These are phyloP conservation scores for Cladobotryum protrusum DNA, from an alignment of 2,329 filamentous ascomycete genomes.

Conservation along the genomic window DNA sequence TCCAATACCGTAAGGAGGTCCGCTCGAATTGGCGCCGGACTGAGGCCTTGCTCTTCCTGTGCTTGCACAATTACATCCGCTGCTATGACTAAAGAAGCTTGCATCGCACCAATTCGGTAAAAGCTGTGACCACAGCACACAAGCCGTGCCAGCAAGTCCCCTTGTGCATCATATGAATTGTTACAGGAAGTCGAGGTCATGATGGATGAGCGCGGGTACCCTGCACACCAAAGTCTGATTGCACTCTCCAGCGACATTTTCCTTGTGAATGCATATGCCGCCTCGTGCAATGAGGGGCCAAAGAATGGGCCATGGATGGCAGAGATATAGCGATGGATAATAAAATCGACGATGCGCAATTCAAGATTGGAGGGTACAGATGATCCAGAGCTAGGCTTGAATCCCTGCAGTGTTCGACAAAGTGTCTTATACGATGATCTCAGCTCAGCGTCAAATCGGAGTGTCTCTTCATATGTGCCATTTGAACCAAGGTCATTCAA, in stretches of 20 bases:
- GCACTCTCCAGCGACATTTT: conserved; percentile 42
- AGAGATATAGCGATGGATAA: conserved; percentile 49
- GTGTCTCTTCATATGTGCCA: conserved; percentile 37
- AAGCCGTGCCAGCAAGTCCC: conserved; percentile 31
- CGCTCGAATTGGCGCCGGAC: conserved; percentile 26
- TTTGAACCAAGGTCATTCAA: conserved; percentile 36
- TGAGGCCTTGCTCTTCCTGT: conserved; percentile 34
- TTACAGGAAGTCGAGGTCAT: not conserved
- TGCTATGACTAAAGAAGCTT: conserved; percentile 31
- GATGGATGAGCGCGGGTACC: conserved; percentile 22
- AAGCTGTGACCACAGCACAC: conserved; percentile 34
- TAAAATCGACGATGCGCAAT: conserved; percentile 41
- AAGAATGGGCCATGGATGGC: conserved; percentile 51
- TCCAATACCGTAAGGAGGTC: conserved; percentile 38
- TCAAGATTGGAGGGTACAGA: conserved; percentile 31
- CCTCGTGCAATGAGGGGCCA: conserved; percentile 31
- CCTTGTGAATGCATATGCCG: conserved; percentile 45
- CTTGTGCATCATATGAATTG: conserved; percentile 4
- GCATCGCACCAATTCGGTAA: conserved; percentile 29
- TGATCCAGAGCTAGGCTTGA: conserved; percentile 10
- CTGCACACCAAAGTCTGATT: conserved; percentile 39
- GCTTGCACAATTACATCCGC: conserved; percentile 36
- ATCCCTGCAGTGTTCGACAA: conserved; percentile 25
- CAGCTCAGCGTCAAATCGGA: conserved; percentile 38
- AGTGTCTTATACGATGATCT: conserved; percentile 37